Conservation (phyloP, 352 stramenopile genomes). For the Blastocystis sp. region DNA sequence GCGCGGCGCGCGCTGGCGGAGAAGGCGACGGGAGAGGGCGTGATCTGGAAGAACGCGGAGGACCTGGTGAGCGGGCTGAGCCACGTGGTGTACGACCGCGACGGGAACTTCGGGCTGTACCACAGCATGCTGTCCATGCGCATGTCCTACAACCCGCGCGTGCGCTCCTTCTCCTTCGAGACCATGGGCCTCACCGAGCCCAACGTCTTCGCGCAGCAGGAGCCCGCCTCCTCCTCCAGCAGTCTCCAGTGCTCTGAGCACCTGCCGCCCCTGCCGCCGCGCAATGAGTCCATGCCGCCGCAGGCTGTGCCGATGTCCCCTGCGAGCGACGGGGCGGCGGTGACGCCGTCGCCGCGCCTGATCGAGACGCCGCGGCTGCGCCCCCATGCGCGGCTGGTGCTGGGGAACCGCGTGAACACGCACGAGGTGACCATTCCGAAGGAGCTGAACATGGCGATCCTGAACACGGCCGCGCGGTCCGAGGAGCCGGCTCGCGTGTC, state of each 20-base stretch:
- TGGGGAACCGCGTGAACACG: neutral
- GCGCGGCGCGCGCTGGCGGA: neutral
- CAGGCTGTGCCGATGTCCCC: neutral
- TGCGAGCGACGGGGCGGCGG: neutral
- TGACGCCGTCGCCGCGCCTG: neutral
- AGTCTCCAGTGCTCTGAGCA: no score
- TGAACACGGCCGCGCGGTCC: neutral
- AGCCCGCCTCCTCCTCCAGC: neutral
- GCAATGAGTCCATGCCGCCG: no score
- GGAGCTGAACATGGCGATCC: neutral
- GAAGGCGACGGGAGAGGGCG: neutral
- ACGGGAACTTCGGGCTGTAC: neutral
- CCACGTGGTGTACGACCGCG: neutral
- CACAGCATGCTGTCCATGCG: constrained; percentile 30
- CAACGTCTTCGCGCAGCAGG: neutral
- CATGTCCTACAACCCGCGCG: neutral
- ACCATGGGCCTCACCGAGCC: neutral
- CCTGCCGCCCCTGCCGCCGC: no score
- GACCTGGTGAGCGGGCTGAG: neutral
- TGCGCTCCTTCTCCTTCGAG: constrained; percentile 12
- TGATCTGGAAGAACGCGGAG: constrained; percentile 24
- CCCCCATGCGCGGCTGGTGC: neutral
- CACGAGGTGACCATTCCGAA: neutral
- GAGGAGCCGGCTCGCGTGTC: no score
- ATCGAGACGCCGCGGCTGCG: neutral